These are phyloP conservation scores for Hydnum rufescens DNA, from an alignment of 768 basidiomycete genomes.

Conservation along the genomic window DNA sequence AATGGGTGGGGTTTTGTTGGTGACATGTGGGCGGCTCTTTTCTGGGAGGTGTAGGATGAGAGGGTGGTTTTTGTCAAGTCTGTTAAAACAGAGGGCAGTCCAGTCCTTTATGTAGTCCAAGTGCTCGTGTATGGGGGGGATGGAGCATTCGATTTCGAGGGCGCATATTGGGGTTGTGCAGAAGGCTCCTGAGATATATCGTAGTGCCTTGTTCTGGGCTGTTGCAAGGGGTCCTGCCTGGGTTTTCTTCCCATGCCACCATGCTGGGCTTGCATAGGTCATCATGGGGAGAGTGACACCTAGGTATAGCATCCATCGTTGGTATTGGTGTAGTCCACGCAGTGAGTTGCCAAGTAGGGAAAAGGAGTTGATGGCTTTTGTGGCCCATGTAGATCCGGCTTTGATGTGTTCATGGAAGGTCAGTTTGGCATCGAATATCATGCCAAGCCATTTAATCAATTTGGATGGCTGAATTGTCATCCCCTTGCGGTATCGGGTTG, in stretches of 20 bases:
- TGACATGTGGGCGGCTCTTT: not conserved
- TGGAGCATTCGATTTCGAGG: constrained; percentile 18
- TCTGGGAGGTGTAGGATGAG: constrained; percentile 3
- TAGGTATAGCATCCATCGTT: constrained; percentile 17
- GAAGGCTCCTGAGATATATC: constrained; percentile 20
- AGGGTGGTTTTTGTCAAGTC: constrained; percentile 4
- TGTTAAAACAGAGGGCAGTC: constrained; percentile 5
- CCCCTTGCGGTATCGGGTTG: not conserved
- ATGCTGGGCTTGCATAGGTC: constrained; percentile 19
- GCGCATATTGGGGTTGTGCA: constrained; percentile 17
- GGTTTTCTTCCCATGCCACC: constrained; percentile 14
- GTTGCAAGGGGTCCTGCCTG: constrained; percentile 12
- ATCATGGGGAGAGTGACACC: constrained; percentile 19
- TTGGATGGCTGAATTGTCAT: not conserved
- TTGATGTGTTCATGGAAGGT: constrained; percentile 19
- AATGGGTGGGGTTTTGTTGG: not conserved
- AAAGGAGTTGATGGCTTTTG: constrained; percentile 14
- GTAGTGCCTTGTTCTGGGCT: constrained; percentile 17
- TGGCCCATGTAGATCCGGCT: constrained; percentile 13
- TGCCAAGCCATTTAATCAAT: constrained; percentile 18
- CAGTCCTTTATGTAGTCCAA: constrained; percentile 6
- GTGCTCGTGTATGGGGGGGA: constrained; percentile 15
- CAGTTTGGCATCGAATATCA: constrained; percentile 19
- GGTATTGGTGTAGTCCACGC: constrained; percentile 17
- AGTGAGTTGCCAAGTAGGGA: constrained; percentile 20